Percentiles rank a stretch among this genome's conserved stretches.
phyloP scores from a whole-genome alignment of 192 early-diverging fungal genomes.

The Gamsiella multidivaricata region DNA sequence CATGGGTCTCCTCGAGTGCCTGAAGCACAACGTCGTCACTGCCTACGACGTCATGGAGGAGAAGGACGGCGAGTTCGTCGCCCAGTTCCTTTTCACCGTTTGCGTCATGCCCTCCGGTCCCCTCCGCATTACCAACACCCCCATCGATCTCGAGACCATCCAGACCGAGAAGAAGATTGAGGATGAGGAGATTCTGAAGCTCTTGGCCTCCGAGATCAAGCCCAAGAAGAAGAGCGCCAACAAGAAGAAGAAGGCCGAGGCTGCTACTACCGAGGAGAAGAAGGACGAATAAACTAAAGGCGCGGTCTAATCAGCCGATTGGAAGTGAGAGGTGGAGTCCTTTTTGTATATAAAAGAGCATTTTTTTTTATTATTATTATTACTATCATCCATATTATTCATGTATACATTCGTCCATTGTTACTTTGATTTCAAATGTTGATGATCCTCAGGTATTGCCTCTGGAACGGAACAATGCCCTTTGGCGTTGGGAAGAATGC shows the following conservation, averaged over 20 bases:
- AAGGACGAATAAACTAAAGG: constrained; percentile 23
- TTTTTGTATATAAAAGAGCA: too few species aligned
- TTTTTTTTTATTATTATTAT: too few species aligned
- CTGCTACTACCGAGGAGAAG: constrained; percentile 51
- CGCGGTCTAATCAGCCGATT: background rate
- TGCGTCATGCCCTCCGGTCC: constrained; percentile 90
- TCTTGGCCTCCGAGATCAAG: constrained; percentile 71
- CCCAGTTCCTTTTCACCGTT: constrained; percentile 93
- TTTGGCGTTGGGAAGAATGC: too few species aligned
- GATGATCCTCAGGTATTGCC: too few species aligned
- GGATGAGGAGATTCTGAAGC: constrained; percentile 79
- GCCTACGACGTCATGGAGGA: constrained; percentile 89
- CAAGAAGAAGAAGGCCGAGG: constrained; percentile 61
- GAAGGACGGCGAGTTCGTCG: constrained; percentile 83
- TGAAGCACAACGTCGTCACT: constrained; percentile 81
- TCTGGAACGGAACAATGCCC: too few species aligned
- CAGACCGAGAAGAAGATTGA: constrained; percentile 89
- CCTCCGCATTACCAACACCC: constrained; percentile 81
- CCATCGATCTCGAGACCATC: constrained; percentile 79
- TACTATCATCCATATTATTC: too few species aligned
- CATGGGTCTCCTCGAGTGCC: constrained; percentile 92
- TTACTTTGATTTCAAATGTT: too few species aligned
- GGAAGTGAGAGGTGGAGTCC: background rate
- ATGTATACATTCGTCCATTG: too few species aligned
- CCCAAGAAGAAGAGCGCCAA: constrained; percentile 63